These are phyloP conservation scores for Bullera alba DNA, from an alignment of 768 basidiomycete genomes.

Conservation along the genomic window DNA sequence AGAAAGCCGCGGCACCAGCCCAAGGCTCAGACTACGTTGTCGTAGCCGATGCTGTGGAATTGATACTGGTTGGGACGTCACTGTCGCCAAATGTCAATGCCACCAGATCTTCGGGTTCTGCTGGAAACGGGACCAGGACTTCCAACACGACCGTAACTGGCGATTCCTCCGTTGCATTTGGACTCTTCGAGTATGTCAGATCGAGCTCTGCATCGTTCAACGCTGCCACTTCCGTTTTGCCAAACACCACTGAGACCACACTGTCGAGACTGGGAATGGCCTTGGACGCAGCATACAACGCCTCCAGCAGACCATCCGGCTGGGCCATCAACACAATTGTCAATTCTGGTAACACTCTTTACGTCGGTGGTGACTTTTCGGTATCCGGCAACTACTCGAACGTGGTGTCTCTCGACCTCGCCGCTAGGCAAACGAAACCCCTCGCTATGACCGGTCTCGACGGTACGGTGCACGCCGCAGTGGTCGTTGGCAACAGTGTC, in stretches of 20 bases:
- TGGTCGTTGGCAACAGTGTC: conserved; percentile 52
- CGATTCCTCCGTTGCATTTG: conserved; percentile 55
- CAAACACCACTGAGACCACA: conserved; percentile 64
- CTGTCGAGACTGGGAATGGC: conserved; percentile 60
- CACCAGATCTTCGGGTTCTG: conserved; percentile 7
- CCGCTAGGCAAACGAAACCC: conserved; percentile 49
- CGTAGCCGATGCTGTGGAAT: conserved; percentile 78
- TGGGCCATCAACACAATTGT: conserved; percentile 47
- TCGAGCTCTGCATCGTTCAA: conserved; percentile 45
- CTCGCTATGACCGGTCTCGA: conserved; percentile 67
- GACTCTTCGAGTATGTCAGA: conserved; percentile 83
- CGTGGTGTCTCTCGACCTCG: conserved; percentile 63
- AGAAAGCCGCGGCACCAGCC: conserved; percentile 58
- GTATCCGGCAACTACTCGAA: conserved; percentile 56
- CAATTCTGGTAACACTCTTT: conserved; percentile 60
- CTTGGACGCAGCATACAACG: conserved; percentile 54
- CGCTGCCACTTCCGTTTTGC: conserved; percentile 59
- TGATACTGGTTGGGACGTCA: conserved; percentile 61
- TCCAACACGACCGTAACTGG: conserved; percentile 15
- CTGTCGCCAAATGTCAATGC: conserved; percentile 9
- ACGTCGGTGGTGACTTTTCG: conserved; percentile 70
- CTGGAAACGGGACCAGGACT: conserved; percentile 31
- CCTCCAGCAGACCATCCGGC: conserved; percentile 8
- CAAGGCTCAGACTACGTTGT: conserved; percentile 66
- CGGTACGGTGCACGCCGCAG: conserved; percentile 64